Evolutionary conservation across 1,284 basidiomycete species (phyloP), one percentile per base, ranked within the genome.

Genomic region (Vanrija sp.): DNA sequence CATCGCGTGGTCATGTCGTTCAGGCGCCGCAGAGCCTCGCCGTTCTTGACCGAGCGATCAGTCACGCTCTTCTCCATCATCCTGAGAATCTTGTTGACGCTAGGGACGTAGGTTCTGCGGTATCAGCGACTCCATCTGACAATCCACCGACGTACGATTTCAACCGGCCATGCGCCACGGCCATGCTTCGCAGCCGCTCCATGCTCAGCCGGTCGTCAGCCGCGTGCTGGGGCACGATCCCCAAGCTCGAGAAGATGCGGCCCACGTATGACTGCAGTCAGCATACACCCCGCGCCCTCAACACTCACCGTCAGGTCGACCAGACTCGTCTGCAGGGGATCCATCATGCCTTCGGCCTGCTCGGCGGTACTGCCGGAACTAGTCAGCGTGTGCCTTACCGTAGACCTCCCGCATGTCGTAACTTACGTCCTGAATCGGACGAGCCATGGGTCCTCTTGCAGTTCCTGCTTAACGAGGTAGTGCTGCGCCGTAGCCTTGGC

Each of bases 301-400:
- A n/a, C n/a, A 57, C 65, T 54, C 19, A 71, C 71, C 15, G 56
- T 56, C 29, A 68, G 66, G 15, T 67, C 68, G 10, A 29, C 45
- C 40, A 68, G 44, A 43, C 66, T 72, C 72, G 92, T 95, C 78
- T 96, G 90, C 61, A 98, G 76, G 67, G 90, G 91, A 26, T 86
- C 85, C 91, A 98, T 94, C 92, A 98, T 95, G 26, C 89, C 90
- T 69, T 94, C 88, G 34, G 92, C 92, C 74, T 97, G 93, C 60
- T 89, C 86, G 14, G 72, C 73, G 1, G 74, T 67, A 4, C 73
- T 76, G 10, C 7, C 28, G 28, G 52, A 4, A 34, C 19, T 19
- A 19, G 39, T 48, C 34, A 21, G 44, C 44, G 18, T 19, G 23
- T 52, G 56, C 43, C 28, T 28, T 28, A 1, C 28, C 28, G 57